These are phyloP conservation scores for Mortierella sp. DNA, from an alignment of 371 early-diverging fungal genomes.

Conservation along the genomic window DNA sequence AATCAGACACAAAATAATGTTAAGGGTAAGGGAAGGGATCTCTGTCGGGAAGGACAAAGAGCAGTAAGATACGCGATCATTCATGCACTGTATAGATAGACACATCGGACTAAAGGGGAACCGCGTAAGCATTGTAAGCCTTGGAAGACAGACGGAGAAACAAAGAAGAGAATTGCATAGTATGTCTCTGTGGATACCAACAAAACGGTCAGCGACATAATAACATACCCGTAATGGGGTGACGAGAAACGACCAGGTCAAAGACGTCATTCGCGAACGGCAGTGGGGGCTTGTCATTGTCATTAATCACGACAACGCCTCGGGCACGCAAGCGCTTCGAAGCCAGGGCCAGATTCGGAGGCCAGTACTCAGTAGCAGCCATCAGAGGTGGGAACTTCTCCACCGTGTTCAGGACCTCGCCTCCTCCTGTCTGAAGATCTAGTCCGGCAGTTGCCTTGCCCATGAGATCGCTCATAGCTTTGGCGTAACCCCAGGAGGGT, in stretches of 20 bases:
- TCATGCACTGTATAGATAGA: too few species aligned
- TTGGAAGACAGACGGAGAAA: too few species aligned
- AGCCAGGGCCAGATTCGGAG: conserved; percentile 46
- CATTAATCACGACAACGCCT: conserved; percentile 54
- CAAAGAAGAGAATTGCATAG: background rate
- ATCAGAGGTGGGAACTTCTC: conserved; percentile 14
- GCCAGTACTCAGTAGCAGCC: conserved; percentile 46
- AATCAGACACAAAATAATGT: background rate
- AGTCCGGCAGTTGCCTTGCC: conserved; percentile 24
- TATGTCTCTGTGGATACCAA: background rate
- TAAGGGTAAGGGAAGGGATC: background rate
- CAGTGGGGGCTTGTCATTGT: conserved; percentile 23
- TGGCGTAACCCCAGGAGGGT: conserved; percentile 34
- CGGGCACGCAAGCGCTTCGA: conserved; percentile 54
- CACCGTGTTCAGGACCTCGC: conserved; percentile 12
- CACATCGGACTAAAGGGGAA: background rate
- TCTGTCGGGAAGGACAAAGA: too few species aligned
- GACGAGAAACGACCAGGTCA: conserved; percentile 45
- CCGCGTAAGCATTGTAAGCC: too few species aligned
- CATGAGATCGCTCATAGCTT: conserved; percentile 30
- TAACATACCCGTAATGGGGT: conserved; percentile 21
- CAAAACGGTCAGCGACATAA: too few species aligned
- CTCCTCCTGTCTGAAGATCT: conserved; percentile 42
- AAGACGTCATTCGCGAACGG: conserved; percentile 33
- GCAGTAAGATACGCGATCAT: background rate